phyloP scores from a whole-genome alignment of 306 rosid genomes.

The Abrus precatorius region DNA sequence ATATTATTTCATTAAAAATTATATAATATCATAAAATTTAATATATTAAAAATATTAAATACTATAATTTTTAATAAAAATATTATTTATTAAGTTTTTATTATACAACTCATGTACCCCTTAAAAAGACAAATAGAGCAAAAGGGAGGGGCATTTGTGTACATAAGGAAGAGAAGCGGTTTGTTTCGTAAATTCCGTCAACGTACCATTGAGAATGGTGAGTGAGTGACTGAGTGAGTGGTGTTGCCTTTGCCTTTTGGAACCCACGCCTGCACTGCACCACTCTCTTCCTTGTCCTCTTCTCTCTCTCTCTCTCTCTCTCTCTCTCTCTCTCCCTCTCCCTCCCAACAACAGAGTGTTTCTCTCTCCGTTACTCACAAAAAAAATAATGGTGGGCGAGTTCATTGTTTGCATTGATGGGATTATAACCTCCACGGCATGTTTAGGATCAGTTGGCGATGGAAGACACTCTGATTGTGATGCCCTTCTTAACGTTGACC shows the following conservation, averaged over 20 bases:
- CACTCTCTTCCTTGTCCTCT: neutral
- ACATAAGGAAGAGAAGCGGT: neutral
- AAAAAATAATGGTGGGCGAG: constrained; percentile 2
- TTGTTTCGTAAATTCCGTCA: constrained; percentile 32
- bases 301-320: neutral
- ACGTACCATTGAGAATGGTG: neutral
- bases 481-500: neutral
- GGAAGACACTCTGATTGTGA: constrained; percentile 16
- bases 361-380: neutral
- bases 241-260: neutral
- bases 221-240: neutral
- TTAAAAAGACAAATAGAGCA: no score
- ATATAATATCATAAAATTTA: no score
- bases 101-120: no score
- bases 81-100: no score
- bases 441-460: constrained; percentile 14
- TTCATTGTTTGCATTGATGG: constrained; percentile 43
- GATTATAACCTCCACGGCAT: constrained; percentile 36
- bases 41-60: no score
- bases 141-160: no score
- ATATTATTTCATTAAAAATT: no score
- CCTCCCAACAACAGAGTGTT: neutral
- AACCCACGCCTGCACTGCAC: constrained; percentile 2
- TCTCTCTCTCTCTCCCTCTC: neutral
- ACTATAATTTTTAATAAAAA: no score